Conservation (phyloP, 192 early-diverging fungal species). For the Tieghemiomyces parasiticus region DNA sequence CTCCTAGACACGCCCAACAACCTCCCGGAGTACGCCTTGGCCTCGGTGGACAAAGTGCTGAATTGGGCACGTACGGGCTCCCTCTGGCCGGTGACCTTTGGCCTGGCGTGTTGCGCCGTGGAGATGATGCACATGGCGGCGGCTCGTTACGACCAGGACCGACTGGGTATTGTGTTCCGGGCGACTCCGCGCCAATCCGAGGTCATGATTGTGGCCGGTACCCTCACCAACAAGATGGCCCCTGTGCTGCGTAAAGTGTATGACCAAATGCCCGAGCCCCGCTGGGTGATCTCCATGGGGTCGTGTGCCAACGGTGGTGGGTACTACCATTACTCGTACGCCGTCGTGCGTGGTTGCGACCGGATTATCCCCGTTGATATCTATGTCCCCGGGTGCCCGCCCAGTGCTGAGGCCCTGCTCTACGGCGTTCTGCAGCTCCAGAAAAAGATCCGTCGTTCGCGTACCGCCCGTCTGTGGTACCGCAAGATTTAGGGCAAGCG, state of each 20-base stretch:
- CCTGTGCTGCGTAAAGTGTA: constrained; percentile 67
- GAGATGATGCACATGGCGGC: constrained; percentile 99
- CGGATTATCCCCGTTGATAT: constrained; percentile 89
- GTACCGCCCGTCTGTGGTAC: constrained; percentile 63
- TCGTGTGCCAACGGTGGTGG: constrained; percentile 94
- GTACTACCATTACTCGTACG: constrained; percentile 97
- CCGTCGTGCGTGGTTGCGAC: constrained; percentile 92
- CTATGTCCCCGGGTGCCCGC: constrained; percentile 96
- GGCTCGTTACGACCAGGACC: constrained; percentile 94
- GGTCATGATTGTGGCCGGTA: constrained; percentile 99
- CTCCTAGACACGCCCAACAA: constrained; percentile 7
- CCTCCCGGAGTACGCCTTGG: constrained; percentile 54
- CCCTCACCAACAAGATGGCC: constrained; percentile 98
- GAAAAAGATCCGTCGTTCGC: constrained; percentile 88
- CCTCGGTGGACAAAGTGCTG: constrained; percentile 81
- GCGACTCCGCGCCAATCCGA: constrained; percentile 94
- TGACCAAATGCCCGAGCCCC: constrained; percentile 84
- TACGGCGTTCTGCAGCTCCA: constrained; percentile 96
- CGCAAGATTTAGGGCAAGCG: constrained; percentile 40
- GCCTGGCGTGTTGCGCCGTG: constrained; percentile 90
- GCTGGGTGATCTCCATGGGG: constrained; percentile 99
- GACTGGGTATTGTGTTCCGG: constrained; percentile 92
- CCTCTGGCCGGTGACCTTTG: constrained; percentile 84
- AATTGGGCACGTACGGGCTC: constrained; percentile 90
- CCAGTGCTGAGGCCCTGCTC: constrained; percentile 89